Evolutionary conservation across 805 yeast species (phyloP).

Genomic region (Barnettozyma salicaria): DNA sequence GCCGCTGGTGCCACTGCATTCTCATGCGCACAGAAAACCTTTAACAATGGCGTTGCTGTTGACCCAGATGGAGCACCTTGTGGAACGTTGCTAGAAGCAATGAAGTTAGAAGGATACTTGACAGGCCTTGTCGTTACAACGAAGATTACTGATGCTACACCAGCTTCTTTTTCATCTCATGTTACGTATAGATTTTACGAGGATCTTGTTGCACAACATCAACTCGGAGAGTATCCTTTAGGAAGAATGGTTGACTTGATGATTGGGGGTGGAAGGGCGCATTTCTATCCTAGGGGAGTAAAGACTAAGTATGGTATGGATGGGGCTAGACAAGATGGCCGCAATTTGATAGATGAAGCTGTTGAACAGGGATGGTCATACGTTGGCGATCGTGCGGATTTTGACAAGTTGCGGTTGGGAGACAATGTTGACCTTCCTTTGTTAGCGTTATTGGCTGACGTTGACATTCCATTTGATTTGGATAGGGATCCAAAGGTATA

Average conservation of each 20-base stretch:
- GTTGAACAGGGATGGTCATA: slow-evolving; percentile 54
- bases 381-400: slow-evolving; percentile 51
- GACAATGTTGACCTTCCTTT: slow-evolving; percentile 67
- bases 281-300: slow-evolving; percentile 54
- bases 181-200: slow-evolving; percentile 71
- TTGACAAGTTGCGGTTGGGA: slow-evolving; percentile 54
- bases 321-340: slow-evolving; percentile 66
- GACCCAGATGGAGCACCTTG: slow-evolving; percentile 63
- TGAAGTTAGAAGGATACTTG: slow-evolving; percentile 69
- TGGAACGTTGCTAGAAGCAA: slow-evolving; percentile 84
- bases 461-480: slow-evolving; percentile 78
- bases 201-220: slow-evolving; percentile 82
- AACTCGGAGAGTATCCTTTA: slow-evolving; percentile 72
- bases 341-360: slow-evolving; percentile 65
- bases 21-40: slow-evolving; percentile 74
- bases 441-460: slow-evolving; percentile 66
- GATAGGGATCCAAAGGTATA: slow-evolving; percentile 57
- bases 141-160: slow-evolving; percentile 90
- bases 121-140: slow-evolving; percentile 94
- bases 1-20: slow-evolving; percentile 98
- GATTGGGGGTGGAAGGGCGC: slow-evolving; percentile 90
- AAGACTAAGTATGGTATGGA: slow-evolving; percentile 26
- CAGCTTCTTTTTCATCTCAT: slow-evolving; percentile 84
- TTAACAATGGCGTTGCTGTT: slow-evolving; percentile 92
- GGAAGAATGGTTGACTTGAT: slow-evolving; percentile 79